These are phyloP conservation scores for Lizonia empirigonia DNA, from an alignment of 2,329 filamentous ascomycete species.

Conservation along the genomic window DNA sequence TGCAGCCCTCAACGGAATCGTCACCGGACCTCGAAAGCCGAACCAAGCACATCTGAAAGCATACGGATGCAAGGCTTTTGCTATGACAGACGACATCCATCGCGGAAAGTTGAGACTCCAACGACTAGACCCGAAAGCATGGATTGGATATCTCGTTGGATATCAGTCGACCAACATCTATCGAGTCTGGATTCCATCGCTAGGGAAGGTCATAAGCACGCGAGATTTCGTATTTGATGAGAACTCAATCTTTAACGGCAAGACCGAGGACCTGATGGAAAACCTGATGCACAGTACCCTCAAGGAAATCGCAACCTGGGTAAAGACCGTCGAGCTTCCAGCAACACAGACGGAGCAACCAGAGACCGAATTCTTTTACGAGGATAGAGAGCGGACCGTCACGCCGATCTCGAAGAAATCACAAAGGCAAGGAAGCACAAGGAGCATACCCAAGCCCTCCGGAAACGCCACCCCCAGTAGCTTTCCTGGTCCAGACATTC, in stretches of 20 bases:
- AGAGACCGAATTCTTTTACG: too few relatives aligned
- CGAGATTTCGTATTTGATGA: slow-evolving; percentile 9
- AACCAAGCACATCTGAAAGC: slow-evolving; percentile 8
- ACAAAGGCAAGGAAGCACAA: too few relatives aligned
- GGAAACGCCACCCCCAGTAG: too few relatives aligned
- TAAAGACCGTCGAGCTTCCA: too few relatives aligned
- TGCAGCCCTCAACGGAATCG: background rate
- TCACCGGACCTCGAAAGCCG: slow-evolving; percentile 1
- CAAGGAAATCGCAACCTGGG: slow-evolving; percentile 3
- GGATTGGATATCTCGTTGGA: slow-evolving; percentile 12
- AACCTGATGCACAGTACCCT: too few relatives aligned
- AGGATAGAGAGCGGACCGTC: too few relatives aligned
- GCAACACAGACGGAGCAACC: too few relatives aligned
- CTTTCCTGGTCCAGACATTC: too few relatives aligned
- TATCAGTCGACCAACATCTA: slow-evolving; percentile 3
- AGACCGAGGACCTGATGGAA: slow-evolving; percentile 14
- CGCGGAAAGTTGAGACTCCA: slow-evolving; percentile 2
- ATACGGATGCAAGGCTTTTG: too few relatives aligned
- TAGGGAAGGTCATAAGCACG: slow-evolving; percentile 3
- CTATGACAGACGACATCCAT: background rate
- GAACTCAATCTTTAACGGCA: slow-evolving; percentile 9
- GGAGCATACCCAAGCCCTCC: too few relatives aligned
- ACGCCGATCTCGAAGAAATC: too few relatives aligned
- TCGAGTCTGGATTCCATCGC: background rate
- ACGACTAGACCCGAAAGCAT: slow-evolving; percentile 8